These are phyloP conservation scores for Rusavskia elegans DNA, from an alignment of 495 filamentous ascomycete genomes.

Conservation along the genomic window DNA sequence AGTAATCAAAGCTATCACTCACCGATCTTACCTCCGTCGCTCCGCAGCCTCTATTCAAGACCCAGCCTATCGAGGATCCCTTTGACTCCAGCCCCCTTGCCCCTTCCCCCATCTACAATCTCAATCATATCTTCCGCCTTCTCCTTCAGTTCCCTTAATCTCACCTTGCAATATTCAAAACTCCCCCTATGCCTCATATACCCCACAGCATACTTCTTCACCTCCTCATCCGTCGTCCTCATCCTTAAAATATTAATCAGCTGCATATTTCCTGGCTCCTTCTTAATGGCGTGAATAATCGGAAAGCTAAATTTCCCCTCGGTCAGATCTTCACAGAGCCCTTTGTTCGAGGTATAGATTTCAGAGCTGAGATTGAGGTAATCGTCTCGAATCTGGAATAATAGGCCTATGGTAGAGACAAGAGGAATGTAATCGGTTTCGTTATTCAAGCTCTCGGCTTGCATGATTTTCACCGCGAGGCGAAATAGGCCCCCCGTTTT, in stretches of 20 bases:
- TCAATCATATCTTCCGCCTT: slow-evolving; percentile 50
- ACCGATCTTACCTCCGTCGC: too few species aligned
- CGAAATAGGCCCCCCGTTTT: slow-evolving; percentile 96
- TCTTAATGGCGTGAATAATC: slow-evolving; percentile 85
- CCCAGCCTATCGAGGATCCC: slow-evolving; percentile 31
- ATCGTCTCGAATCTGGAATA: slow-evolving; percentile 96
- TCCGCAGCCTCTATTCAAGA: not conserved
- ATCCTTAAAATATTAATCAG: slow-evolving; percentile 87
- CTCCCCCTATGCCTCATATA: slow-evolving; percentile 85
- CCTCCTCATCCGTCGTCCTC: slow-evolving; percentile 67
- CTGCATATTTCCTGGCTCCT: slow-evolving; percentile 61
- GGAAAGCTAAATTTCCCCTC: slow-evolving; percentile 98
- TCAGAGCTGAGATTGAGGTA: slow-evolving; percentile 67
- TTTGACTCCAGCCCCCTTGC: slow-evolving; percentile 25
- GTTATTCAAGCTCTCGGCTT: slow-evolving; percentile 55
- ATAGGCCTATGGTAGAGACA: slow-evolving; percentile 77
- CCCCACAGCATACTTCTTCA: slow-evolving; percentile 79
- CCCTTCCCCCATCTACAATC: slow-evolving; percentile 15
- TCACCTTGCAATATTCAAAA: slow-evolving; percentile 68
- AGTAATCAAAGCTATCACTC: too few species aligned
- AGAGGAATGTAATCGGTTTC: slow-evolving; percentile 67
- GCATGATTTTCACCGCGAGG: slow-evolving; percentile 90
- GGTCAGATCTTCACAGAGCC: slow-evolving; percentile 88
- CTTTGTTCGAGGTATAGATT: slow-evolving; percentile 77
- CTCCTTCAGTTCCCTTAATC: slow-evolving; percentile 48